phyloP scores from a whole-genome alignment of 2,329 filamentous ascomycete species.

The Calonectria montana region DNA sequence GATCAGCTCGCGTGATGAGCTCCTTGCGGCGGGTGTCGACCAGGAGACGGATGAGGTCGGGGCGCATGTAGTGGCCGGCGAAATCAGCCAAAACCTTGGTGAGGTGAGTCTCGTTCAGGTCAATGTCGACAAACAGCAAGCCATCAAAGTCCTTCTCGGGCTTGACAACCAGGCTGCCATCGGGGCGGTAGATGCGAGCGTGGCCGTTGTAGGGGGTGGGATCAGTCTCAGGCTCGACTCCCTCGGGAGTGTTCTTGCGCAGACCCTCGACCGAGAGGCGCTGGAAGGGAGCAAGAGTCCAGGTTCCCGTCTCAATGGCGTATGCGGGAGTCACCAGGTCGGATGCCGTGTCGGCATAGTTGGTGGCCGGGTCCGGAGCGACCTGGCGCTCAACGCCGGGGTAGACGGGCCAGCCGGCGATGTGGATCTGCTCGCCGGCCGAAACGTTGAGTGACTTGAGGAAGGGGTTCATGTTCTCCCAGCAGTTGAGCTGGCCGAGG shows the following conservation, averaged over 20 bases:
- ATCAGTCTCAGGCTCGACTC: slow-evolving; percentile 41
- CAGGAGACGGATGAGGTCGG: slow-evolving; percentile 53
- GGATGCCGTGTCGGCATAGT: slow-evolving; percentile 39
- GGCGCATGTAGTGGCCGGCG: slow-evolving; percentile 50
- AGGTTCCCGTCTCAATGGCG: slow-evolving; percentile 41
- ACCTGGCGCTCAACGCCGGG: slow-evolving; percentile 36
- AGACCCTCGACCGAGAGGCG: slow-evolving; percentile 38
- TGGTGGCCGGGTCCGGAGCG: slow-evolving; percentile 39
- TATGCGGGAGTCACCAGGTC: slow-evolving; percentile 42
- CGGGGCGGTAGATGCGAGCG: slow-evolving; percentile 41
- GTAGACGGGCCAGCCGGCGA: slow-evolving; percentile 45
- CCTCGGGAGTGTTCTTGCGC: slow-evolving; percentile 40
- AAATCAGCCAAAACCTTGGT: slow-evolving; percentile 49
- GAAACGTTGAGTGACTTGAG: slow-evolving; percentile 43
- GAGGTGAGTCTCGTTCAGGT: slow-evolving; percentile 51
- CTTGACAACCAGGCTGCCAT: slow-evolving; percentile 38
- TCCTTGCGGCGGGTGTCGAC: slow-evolving; percentile 39
- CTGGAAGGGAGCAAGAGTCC: slow-evolving; percentile 42
- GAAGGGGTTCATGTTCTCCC: slow-evolving; percentile 59
- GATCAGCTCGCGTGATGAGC: slow-evolving; percentile 10
- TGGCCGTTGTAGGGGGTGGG: slow-evolving; percentile 38
- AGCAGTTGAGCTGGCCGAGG: slow-evolving; percentile 66
- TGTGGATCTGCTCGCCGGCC: slow-evolving; percentile 43
- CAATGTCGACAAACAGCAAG: slow-evolving; percentile 62
- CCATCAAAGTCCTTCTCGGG: slow-evolving; percentile 53